These are phyloP conservation scores for Nicotiana undulata DNA, from an alignment of 257 asterid genomes.

Conservation along the genomic window DNA sequence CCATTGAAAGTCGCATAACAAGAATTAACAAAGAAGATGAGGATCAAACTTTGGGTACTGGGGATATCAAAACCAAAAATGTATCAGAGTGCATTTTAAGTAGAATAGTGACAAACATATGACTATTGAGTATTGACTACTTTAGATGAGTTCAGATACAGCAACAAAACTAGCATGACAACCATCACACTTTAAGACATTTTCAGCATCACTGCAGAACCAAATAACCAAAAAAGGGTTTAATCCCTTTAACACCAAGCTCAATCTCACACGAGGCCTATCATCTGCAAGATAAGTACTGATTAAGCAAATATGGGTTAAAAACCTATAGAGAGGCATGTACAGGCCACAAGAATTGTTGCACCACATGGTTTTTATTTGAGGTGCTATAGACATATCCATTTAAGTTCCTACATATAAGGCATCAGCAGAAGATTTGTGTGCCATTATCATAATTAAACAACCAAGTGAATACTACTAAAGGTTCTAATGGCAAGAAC, in stretches of 20 bases:
- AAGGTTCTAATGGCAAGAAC: too few relatives aligned
- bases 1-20: background rate
- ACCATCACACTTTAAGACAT: background rate
- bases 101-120: background rate
- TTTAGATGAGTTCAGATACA: background rate
- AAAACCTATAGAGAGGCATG: background rate
- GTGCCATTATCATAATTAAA: too few relatives aligned
- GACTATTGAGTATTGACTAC: background rate
- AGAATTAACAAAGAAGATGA: background rate
- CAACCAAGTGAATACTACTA: too few relatives aligned
- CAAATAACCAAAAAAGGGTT: background rate
- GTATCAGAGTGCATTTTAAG: background rate
- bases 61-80: background rate
- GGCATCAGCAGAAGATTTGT: too few relatives aligned
- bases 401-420: too few relatives aligned
- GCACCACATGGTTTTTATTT: background rate
- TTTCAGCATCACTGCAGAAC: background rate
- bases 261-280: background rate
- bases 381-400: too few relatives aligned
- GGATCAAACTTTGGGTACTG: background rate
- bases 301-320: background rate
- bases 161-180: background rate
- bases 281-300: background rate
- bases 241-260: background rate
- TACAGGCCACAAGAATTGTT: background rate